Evolutionary conservation across 768 basidiomycete genomes (phyloP).

Genomic region (Lentinus brumalis): DNA sequence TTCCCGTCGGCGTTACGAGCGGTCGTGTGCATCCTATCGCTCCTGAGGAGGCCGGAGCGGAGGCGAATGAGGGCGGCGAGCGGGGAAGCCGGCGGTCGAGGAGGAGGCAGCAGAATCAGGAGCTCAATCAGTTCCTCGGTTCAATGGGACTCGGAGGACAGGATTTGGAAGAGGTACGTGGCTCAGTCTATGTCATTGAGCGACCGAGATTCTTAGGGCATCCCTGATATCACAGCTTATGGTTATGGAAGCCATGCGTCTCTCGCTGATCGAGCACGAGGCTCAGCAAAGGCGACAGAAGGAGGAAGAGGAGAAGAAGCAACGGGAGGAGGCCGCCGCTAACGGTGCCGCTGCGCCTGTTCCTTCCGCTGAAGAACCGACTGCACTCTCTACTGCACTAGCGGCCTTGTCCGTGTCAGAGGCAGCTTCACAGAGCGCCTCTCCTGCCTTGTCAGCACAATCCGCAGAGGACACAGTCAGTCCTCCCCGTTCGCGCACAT

Average conservation of each 20-base stretch:
- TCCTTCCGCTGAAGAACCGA: background rate
- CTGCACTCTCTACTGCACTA: constrained; percentile 31
- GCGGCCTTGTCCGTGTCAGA: constrained; percentile 11
- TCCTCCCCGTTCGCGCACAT: background rate
- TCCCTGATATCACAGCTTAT: constrained; percentile 62
- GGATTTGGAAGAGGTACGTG: constrained; percentile 83
- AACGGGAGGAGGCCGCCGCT: constrained; percentile 32
- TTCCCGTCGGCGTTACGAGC: constrained; percentile 95
- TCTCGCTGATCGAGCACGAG: constrained; percentile 93
- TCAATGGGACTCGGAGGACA: constrained; percentile 76
- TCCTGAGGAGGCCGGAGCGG: constrained; percentile 56
- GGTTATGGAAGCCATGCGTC: constrained; percentile 99
- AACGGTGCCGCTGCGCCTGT: constrained; percentile 21
- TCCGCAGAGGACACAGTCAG: background rate
- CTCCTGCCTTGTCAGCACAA: background rate
- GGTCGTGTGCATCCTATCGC: constrained; percentile 74
- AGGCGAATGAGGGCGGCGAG: constrained; percentile 39
- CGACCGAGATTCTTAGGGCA: background rate
- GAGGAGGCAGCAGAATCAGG: constrained; percentile 59
- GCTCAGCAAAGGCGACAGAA: constrained; percentile 82
- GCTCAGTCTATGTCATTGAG: background rate
- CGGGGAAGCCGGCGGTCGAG: constrained; percentile 53
- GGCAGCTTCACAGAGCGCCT: constrained; percentile 16
- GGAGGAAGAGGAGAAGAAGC: constrained; percentile 64
- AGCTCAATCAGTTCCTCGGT: constrained; percentile 63